Evolutionary conservation across 2,329 filamentous ascomycete genomes (phyloP).

Genomic region (Fusarium tjaetaba): DNA sequence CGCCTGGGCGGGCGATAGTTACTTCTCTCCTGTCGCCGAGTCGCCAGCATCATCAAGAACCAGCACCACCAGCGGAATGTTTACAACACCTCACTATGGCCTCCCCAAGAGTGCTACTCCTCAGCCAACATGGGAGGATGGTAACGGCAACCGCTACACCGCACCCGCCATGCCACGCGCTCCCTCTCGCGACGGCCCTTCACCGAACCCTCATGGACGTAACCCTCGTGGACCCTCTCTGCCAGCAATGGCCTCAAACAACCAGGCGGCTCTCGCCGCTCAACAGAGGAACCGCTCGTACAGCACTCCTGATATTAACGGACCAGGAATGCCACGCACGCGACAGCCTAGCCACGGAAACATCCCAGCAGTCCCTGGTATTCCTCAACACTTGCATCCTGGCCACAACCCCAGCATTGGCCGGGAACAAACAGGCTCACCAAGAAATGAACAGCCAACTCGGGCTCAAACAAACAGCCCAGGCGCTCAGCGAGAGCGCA

Average conservation of each 20-base stretch:
- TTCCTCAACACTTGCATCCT: slow-evolving; percentile 74
- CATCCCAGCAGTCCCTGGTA: slow-evolving; percentile 79
- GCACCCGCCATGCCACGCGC: slow-evolving; percentile 86
- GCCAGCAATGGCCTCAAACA: slow-evolving; percentile 72
- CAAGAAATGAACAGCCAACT: slow-evolving; percentile 73
- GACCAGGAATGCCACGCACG: slow-evolving; percentile 67
- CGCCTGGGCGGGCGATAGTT: slow-evolving; percentile 77
- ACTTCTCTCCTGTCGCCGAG: slow-evolving; percentile 89
- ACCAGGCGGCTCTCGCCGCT: slow-evolving; percentile 61
- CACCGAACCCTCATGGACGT: slow-evolving; percentile 71
- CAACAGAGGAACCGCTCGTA: slow-evolving; percentile 87
- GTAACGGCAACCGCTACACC: slow-evolving; percentile 83
- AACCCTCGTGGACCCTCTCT: slow-evolving; percentile 81
- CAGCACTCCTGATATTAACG: slow-evolving; percentile 94
- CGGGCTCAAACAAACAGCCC: slow-evolving; percentile 78
- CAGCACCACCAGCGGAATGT: slow-evolving; percentile 80
- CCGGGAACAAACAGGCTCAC: slow-evolving; percentile 84
- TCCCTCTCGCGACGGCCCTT: slow-evolving; percentile 79
- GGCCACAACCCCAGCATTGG: slow-evolving; percentile 72
- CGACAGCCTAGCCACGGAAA: slow-evolving; percentile 63
- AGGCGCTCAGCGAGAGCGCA: slow-evolving; percentile 70
- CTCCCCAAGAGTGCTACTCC: slow-evolving; percentile 79
- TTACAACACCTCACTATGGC: slow-evolving; percentile 63
- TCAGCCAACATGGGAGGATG: slow-evolving; percentile 76
- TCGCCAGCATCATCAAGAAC: slow-evolving; percentile 80